Evolutionary conservation across 176 grass and related monocot species (phyloP).

Genomic region (Bromus sterilis): DNA sequence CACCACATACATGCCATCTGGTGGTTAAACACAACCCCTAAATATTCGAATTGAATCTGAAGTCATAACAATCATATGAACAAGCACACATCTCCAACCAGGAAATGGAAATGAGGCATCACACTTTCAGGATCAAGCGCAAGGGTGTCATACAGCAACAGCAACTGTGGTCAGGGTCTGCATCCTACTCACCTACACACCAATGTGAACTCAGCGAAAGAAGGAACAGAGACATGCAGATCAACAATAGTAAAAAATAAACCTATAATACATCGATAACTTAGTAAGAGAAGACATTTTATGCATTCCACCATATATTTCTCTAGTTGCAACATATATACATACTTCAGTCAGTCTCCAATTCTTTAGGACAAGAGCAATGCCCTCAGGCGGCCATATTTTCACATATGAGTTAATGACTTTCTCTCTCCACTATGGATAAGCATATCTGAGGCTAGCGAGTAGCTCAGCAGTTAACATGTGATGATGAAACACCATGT

Average conservation of each 20-base stretch:
- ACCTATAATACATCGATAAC: not conserved
- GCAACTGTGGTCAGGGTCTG: too few species aligned
- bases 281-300: conserved; percentile 43
- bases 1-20: not conserved
- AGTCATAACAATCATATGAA: not conserved
- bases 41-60: not conserved
- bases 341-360: conserved; percentile 38
- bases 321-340: conserved; percentile 49
- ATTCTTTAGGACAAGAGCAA: conserved; percentile 41
- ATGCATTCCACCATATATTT: conserved; percentile 41
- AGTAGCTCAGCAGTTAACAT: conserved; percentile 3
- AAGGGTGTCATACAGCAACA: too few species aligned
- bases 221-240: not conserved
- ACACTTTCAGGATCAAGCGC: too few species aligned
- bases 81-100: not conserved
- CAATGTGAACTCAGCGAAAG: not conserved
- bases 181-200: too few species aligned
- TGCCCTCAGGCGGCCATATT: conserved; percentile 50
- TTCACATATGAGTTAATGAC: conserved; percentile 40
- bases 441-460: conserved; percentile 35
- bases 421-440: conserved; percentile 72
- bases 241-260: not conserved
- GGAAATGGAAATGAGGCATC: not conserved
- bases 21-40: not conserved
- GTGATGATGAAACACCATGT: not conserved